Evolutionary conservation across 306 rosid genomes (phyloP).

Genomic region (Vicia villosa): DNA sequence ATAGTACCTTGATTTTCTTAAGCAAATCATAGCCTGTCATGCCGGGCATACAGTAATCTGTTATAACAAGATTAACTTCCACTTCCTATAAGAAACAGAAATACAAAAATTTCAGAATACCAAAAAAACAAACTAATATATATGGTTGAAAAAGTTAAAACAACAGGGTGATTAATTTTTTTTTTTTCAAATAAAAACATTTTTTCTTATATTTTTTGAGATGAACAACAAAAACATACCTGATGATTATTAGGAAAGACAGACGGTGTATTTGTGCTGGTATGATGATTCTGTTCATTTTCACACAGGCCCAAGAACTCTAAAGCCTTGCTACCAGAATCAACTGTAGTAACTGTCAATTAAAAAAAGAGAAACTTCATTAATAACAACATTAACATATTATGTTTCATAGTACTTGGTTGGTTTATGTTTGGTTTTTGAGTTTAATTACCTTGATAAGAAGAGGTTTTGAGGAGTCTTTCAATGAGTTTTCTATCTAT

Average conservation of each 20-base stretch:
- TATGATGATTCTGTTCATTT: constrained; percentile 59
- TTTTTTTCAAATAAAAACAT: constrained; percentile 26
- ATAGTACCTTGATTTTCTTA: constrained; percentile 82
- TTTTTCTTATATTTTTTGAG: constrained; percentile 11
- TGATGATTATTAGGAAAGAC: constrained; percentile 55
- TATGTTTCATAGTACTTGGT: too few relatives aligned
- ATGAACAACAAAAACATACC: constrained; percentile 48
- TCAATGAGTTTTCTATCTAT: constrained; percentile 87
- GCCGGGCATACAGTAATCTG: constrained; percentile 98
- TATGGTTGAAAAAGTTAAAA: not conserved
- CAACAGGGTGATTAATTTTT: too few relatives aligned
- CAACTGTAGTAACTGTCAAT: constrained; percentile 91
- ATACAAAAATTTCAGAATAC: constrained; percentile 36
- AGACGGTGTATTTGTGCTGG: constrained; percentile 50
- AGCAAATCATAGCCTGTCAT: constrained; percentile 98
- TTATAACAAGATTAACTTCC: constrained; percentile 89
- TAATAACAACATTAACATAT: too few relatives aligned
- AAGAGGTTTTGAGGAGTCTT: constrained; percentile 76
- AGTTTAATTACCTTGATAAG: constrained; percentile 80
- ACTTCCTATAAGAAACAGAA: constrained; percentile 57
- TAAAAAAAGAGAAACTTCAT: not conserved
- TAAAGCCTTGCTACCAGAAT: constrained; percentile 94
- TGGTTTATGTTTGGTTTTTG: not conserved
- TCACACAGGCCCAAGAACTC: constrained; percentile 78
- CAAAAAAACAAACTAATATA: constrained; percentile 23